Evolutionary conservation across 345 rosid genomes (phyloP), one percentile per base, ranked within the genome.

Genomic region (Heritiera fomes): DNA sequence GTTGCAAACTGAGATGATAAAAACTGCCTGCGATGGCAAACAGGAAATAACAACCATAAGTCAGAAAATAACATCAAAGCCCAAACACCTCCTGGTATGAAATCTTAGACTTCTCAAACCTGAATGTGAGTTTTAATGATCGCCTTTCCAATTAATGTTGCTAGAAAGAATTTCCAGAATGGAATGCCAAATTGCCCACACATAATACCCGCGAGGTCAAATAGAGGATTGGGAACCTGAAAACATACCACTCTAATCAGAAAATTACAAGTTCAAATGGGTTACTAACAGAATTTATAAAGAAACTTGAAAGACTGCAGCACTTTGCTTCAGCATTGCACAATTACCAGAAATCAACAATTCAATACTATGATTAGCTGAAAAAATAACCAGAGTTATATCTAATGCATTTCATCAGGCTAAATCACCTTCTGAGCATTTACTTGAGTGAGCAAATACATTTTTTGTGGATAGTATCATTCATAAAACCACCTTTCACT

Each of bases 131-230:
- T 93, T 82, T 95, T 95, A 77, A 95, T 86, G 74, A 93, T 68
- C 53, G 98, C 98, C 78, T 95, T 95, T 76, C 98, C 98, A 62
- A 93, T 81, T 84, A 95, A 81, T 0, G 98, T 95, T 55, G 98
- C 91, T 69, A 93, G 80, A 80, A 95, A 95, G 82, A 95, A 95
- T 81, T 90, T 89, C 98, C 98, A 91, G 82, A 95, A 95, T 1
- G 95, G 89, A 78, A 93, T 86, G 76, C 94, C 97, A 34, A 94
- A 89, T 85, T 94, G 98, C 75, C 98, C 98, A 53, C 98, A 93
- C 97, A 94, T 93, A 43, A 94, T 94, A 82, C 97, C 98, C 76
- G 98, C 98, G 78, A 95, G 98, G 88, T 95, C 98, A 74, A 95
- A 95, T 28, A 95, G 89, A 67, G 98, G 98, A 84, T 95, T 95